A percentile compares a stretch with the other conserved stretches of the same genome.
These are phyloP conservation scores for Aurinia saxatilis DNA, from an alignment of 345 rosid genomes.

Conservation along the genomic window DNA sequence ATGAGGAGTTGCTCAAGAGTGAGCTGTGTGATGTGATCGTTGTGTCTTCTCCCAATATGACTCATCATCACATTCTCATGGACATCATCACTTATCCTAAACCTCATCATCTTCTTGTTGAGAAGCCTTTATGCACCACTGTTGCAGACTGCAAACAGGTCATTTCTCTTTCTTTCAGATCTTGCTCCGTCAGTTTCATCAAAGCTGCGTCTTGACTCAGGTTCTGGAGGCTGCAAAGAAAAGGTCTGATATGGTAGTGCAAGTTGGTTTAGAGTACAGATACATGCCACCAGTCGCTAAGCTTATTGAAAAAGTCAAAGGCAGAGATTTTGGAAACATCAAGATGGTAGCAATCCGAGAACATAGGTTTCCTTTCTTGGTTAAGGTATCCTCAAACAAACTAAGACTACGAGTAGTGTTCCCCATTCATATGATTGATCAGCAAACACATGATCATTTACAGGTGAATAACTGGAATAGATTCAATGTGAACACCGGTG, in stretches of 20 bases:
- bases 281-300: slow-evolving; percentile 97
- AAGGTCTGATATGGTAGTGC: slow-evolving; percentile 79
- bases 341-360: slow-evolving; percentile 94
- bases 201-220: slow-evolving; percentile 28
- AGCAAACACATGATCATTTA: neutral
- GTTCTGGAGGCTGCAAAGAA: slow-evolving; percentile 67
- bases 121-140: slow-evolving; percentile 92
- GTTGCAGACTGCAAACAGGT: slow-evolving; percentile 85
- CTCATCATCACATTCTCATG: slow-evolving; percentile 76
- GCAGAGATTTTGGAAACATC: slow-evolving; percentile 56
- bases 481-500: slow-evolving; percentile 83
- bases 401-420: neutral
- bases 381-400: slow-evolving; percentile 72
- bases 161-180: neutral
- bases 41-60: slow-evolving; percentile 92
- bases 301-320: slow-evolving; percentile 64
- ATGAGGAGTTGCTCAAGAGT: slow-evolving; percentile 64
- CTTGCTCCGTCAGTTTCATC: neutral
- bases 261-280: slow-evolving; percentile 88
- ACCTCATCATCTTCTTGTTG: slow-evolving; percentile 85
- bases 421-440: slow-evolving; percentile 2
- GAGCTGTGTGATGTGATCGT: slow-evolving; percentile 73
- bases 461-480: slow-evolving; percentile 95
- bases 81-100: slow-evolving; percentile 69
- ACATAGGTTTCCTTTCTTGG: slow-evolving; percentile 88